These are phyloP conservation scores for Amborella trichopoda DNA, from an alignment of 164 flowering plant species.

Conservation along the genomic window DNA sequence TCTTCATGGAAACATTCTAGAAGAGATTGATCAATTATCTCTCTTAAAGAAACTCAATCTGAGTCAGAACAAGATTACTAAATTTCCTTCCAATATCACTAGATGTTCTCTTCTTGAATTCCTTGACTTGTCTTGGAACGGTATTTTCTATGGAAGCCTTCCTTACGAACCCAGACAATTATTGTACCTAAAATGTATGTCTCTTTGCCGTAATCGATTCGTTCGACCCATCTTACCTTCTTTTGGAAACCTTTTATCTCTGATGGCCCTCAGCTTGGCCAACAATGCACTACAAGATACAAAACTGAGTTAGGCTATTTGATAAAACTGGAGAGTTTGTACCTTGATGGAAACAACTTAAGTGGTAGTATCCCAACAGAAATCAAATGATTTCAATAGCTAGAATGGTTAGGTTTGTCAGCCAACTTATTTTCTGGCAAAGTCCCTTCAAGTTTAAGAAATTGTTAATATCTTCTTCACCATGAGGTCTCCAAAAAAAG, in stretches of 20 bases:
- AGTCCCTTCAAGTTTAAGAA: slow-evolving; percentile 20
- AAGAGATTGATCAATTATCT: slow-evolving; percentile 15
- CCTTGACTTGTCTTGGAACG: slow-evolving; percentile 6
- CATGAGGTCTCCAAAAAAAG: too few species aligned
- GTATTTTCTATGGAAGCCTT: slow-evolving; percentile 7
- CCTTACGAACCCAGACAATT: not conserved
- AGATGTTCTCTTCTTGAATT: slow-evolving; percentile 3
- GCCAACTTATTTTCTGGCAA: slow-evolving; percentile 15
- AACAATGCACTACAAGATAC: not conserved
- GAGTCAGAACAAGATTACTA: slow-evolving; percentile 14
- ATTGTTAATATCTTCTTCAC: slow-evolving; percentile 9
- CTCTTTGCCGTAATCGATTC: slow-evolving; percentile 5
- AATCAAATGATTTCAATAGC: slow-evolving; percentile 13
- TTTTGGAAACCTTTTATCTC: slow-evolving; percentile 8
- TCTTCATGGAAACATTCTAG: slow-evolving; percentile 19
- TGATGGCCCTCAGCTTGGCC: not conserved
- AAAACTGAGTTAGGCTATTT: not conserved
- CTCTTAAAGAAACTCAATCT: slow-evolving; percentile 7
- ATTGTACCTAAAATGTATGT: not conserved
- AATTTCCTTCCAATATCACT: slow-evolving; percentile 11
- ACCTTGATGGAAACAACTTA: not conserved
- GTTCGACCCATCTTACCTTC: slow-evolving; percentile 14
- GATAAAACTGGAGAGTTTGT: not conserved
- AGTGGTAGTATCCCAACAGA: not conserved
- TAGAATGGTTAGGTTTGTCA: slow-evolving; percentile 7